A percentile compares a stretch with the other conserved stretches of the same genome.
Evolutionary conservation across 2,329 filamentous ascomycete species (phyloP).

Genomic region (Verticillium zaregamsianum): DNA sequence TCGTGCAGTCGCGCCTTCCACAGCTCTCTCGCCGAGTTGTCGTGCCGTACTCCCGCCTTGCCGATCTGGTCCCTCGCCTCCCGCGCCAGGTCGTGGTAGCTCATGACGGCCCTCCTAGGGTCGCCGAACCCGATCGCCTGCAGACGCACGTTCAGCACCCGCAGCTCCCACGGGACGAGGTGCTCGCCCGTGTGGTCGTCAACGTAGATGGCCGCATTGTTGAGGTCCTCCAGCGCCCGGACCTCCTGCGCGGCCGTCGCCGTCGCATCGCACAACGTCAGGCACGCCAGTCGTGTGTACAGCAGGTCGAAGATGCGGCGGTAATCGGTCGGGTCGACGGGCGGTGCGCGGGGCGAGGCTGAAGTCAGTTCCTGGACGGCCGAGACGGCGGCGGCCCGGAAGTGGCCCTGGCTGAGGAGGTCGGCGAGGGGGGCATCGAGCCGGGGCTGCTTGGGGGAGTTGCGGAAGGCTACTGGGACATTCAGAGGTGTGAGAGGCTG

Average conservation of each 20-base stretch:
- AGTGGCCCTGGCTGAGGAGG: conserved; percentile 70
- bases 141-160: conserved; percentile 76
- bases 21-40: conserved; percentile 51
- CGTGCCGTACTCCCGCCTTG: conserved; percentile 37
- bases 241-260: conserved; percentile 65
- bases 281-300: conserved; percentile 75
- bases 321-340: conserved; percentile 50
- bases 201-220: conserved; percentile 50
- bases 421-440: conserved; percentile 61
- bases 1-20: conserved; percentile 74
- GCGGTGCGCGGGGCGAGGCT: conserved; percentile 31
- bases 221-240: conserved; percentile 59
- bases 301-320: conserved; percentile 70
- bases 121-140: conserved; percentile 86
- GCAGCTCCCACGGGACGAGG: conserved; percentile 82
- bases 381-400: conserved; percentile 71
- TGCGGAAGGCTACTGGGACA: conserved; percentile 63
- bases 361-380: conserved; percentile 59
- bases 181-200: conserved; percentile 52
- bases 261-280: conserved; percentile 73
- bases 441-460: conserved; percentile 59
- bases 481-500: conserved; percentile 68
- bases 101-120: conserved; percentile 77
- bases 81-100: conserved; percentile 80
- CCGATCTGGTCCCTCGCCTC: conserved; percentile 65